Evolutionary conservation across 179 eudicot genomes (phyloP).

Genomic region (Heliamphora pulchella): DNA sequence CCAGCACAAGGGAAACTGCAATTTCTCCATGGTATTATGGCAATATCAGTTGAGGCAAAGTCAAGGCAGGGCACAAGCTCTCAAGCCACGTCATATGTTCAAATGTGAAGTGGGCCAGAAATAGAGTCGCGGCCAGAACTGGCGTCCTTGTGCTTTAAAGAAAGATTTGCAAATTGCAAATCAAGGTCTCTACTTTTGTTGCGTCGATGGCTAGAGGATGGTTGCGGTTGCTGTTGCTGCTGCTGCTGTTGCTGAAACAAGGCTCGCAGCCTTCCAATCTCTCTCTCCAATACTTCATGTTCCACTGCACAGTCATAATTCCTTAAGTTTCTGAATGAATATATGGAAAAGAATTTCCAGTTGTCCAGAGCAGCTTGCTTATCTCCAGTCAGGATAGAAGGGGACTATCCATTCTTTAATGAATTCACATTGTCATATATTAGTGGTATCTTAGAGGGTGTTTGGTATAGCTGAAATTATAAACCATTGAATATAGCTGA

Average conservation of each 20-base stretch:
- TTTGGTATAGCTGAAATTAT: too few species aligned
- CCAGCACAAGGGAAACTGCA: constrained; percentile 12
- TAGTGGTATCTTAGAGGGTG: background rate
- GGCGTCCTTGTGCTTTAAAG: constrained; percentile 57
- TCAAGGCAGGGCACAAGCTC: constrained; percentile 8
- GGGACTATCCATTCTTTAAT: background rate
- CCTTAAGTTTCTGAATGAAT: background rate
- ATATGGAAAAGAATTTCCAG: background rate
- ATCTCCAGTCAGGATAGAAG: too few species aligned
- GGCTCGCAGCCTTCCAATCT: constrained; percentile 55
- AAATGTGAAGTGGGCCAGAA: constrained; percentile 55
- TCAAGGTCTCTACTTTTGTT: constrained; percentile 72
- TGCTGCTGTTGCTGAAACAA: constrained; percentile 54
- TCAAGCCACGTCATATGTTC: constrained; percentile 20
- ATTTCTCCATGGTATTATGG: background rate
- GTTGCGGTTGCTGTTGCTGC: background rate
- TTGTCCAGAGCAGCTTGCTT: background rate
- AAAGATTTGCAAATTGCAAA: constrained; percentile 60
- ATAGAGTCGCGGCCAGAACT: constrained; percentile 43
- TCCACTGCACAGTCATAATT: constrained; percentile 54
- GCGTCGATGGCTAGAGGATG: constrained; percentile 58
- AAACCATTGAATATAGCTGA: too few species aligned
- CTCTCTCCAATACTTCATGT: constrained; percentile 89
- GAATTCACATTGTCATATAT: background rate
- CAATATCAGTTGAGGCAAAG: background rate